Conservation (phyloP, 768 basidiomycete species). For the Trametes elegans region DNA sequence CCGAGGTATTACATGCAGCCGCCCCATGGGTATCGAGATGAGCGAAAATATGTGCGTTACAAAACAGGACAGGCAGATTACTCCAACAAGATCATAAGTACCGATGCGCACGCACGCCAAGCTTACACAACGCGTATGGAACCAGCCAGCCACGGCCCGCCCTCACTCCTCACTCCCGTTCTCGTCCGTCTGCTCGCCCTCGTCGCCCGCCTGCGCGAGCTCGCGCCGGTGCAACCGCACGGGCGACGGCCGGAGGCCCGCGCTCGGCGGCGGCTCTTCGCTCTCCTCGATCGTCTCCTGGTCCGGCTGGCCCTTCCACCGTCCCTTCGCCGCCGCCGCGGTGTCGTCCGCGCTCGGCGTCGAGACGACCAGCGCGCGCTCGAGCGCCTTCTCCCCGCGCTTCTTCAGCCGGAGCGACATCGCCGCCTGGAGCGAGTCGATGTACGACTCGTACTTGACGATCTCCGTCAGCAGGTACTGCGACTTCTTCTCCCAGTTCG, state of each 20-base stretch:
- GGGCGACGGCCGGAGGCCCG: slow-evolving; percentile 22
- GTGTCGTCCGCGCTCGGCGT: slow-evolving; percentile 27
- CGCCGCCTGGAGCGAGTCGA: slow-evolving; percentile 81
- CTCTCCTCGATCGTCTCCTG: slow-evolving; percentile 49
- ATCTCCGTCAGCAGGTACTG: slow-evolving; percentile 88
- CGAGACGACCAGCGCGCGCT: slow-evolving; percentile 47
- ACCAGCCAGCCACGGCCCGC: slow-evolving; percentile 4
- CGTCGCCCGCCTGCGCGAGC: slow-evolving; percentile 38
- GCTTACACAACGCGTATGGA: slow-evolving; percentile 1
- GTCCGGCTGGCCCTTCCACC: slow-evolving; percentile 39
- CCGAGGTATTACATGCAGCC: slow-evolving; percentile 17
- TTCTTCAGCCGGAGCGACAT: slow-evolving; percentile 86
- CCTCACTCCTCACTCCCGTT: slow-evolving; percentile 15
- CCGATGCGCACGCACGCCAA: background rate
- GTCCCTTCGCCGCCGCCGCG: slow-evolving; percentile 29
- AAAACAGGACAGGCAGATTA: slow-evolving; percentile 15
- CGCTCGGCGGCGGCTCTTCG: slow-evolving; percentile 39
- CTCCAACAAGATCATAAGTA: slow-evolving; percentile 22
- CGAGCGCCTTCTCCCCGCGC: slow-evolving; percentile 83
- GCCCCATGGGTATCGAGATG: slow-evolving; percentile 17
- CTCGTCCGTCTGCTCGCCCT: too few relatives aligned
- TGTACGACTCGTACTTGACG: slow-evolving; percentile 94
- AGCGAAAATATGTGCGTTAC: slow-evolving; percentile 19
- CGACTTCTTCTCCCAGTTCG: slow-evolving; percentile 93
- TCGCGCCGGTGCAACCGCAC: slow-evolving; percentile 42